Base-by-base conservation (phyloP, 208 protist species). In the Crithidia thermophila region DNA sequence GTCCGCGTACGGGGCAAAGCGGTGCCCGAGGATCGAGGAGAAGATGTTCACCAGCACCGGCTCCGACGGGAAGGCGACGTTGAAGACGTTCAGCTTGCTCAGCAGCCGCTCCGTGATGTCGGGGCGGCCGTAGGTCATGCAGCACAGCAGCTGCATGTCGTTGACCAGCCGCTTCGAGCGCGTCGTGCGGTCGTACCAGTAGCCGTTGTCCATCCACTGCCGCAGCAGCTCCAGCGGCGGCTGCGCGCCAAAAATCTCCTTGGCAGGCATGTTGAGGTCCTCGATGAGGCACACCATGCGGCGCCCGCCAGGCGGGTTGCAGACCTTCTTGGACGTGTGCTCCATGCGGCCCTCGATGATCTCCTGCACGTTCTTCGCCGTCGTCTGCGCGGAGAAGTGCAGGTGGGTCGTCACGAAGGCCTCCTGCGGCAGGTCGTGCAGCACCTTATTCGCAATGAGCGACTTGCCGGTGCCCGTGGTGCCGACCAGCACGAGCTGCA, bases 201-300 rank as follows among this genome's bases (percentile, higher is more conserved):
- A 98, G 21, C 95, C 95, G 78, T 98, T 98, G 64, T 99, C 96
- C 60, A 99, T 89, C 94, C 94, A 99, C 81, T 98, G 97, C 39
- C 97, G 82, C 57, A 99, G 77, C 43, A 99, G 79, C 85, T 99
- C 98, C 28, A 99, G 87, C 49, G 98, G 97, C 18, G 98, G 97
- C 85, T 99, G 97, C 27, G 96, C 95, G n/a, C 98, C 97, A 75
- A 98, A 99, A 53, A 91, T 87, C 74, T 99, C 98, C 81, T 98
- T 98, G 14, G 89, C 81, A 4, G 98, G 98, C 97, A 99, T 99
- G 75, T 99, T 99, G 16, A 99, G 82, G 66, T 99, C 98, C 85
- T 99, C 98, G 50, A 99, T 84, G 67, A 99, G 98, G 60, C 95
- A 94, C 51, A 99, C 82, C 84, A 99, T 91, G 43, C 90, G 81